These are phyloP conservation scores for Trametes villosa DNA, from an alignment of 768 basidiomycete species.

Conservation along the genomic window DNA sequence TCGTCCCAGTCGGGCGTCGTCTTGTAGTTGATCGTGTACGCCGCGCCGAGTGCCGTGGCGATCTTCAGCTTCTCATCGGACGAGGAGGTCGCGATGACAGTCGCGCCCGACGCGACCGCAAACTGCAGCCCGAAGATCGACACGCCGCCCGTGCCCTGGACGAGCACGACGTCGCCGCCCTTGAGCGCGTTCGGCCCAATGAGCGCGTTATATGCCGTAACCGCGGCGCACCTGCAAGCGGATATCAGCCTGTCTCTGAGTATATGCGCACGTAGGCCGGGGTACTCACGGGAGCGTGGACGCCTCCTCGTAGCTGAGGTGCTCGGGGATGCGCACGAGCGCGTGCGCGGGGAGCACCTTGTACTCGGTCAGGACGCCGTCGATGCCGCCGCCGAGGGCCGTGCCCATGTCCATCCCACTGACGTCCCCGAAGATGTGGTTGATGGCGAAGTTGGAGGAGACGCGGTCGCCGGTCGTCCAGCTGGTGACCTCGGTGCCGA, in stretches of 20 bases:
- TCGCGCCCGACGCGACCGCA: conserved; percentile 64
- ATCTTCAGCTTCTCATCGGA: conserved; percentile 64
- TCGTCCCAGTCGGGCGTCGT: conserved; percentile 61
- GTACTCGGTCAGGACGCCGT: conserved; percentile 50
- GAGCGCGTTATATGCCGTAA: conserved; percentile 69
- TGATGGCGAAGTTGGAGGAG: conserved; percentile 54
- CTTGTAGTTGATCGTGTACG: conserved; percentile 67
- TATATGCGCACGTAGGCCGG: neutral
- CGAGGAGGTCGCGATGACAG: conserved; percentile 68
- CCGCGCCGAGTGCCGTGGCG: conserved; percentile 54
- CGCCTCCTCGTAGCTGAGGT: conserved; percentile 65
- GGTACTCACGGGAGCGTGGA: conserved; percentile 61
- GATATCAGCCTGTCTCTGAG: neutral
- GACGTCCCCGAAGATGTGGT: conserved; percentile 51
- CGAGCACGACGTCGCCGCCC: conserved; percentile 61
- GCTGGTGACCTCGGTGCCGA: conserved; percentile 38
- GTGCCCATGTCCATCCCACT: conserved; percentile 39
- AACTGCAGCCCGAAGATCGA: conserved; percentile 63
- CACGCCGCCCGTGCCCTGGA: conserved; percentile 61
- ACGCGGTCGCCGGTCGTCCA: conserved; percentile 64
- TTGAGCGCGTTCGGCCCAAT: conserved; percentile 53
- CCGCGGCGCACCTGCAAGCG: conserved; percentile 48
- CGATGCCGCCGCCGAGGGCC: conserved; percentile 49
- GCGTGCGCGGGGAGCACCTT: conserved; percentile 33
- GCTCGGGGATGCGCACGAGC: conserved; percentile 55